Conservation (phyloP, 2,329 filamentous ascomycete species). For the Diplodia corticola region DNA sequence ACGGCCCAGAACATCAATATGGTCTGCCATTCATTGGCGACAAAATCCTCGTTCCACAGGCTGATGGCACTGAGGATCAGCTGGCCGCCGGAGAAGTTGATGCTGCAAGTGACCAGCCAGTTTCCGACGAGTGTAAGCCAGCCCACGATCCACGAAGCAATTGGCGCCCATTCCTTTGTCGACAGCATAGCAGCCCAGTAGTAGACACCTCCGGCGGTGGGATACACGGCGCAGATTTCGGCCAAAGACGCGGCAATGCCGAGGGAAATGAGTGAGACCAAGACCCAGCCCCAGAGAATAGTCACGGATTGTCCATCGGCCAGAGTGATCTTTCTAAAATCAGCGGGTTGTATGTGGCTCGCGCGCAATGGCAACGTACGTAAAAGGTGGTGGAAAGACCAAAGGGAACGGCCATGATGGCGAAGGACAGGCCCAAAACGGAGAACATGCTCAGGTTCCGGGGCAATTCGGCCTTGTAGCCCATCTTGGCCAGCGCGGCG, state of each 20-base stretch:
- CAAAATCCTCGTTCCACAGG: constrained; percentile 69
- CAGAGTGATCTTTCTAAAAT: constrained; percentile 53
- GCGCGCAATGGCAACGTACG: constrained; percentile 20
- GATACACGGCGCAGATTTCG: constrained; percentile 69
- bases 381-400: constrained; percentile 68
- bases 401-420: constrained; percentile 72
- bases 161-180: constrained; percentile 64
- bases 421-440: constrained; percentile 68
- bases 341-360: not conserved
- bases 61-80: constrained; percentile 67
- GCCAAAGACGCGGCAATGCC: constrained; percentile 66
- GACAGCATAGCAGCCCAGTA: constrained; percentile 69
- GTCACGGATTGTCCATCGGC: constrained; percentile 69
- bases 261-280: constrained; percentile 64
- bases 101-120: constrained; percentile 64
- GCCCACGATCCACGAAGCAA: constrained; percentile 69
- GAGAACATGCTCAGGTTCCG: constrained; percentile 68
- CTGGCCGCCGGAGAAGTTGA: constrained; percentile 73
- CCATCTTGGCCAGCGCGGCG: constrained; percentile 64
- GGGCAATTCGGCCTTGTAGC: constrained; percentile 67
- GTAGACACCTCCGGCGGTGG: constrained; percentile 69
- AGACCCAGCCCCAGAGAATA: constrained; percentile 69
- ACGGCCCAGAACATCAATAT: constrained; percentile 72
- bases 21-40: constrained; percentile 68
- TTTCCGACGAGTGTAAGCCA: constrained; percentile 74